These are phyloP conservation scores for Calonectria pauciramosa DNA, from an alignment of 2,329 filamentous ascomycete species.

Conservation along the genomic window DNA sequence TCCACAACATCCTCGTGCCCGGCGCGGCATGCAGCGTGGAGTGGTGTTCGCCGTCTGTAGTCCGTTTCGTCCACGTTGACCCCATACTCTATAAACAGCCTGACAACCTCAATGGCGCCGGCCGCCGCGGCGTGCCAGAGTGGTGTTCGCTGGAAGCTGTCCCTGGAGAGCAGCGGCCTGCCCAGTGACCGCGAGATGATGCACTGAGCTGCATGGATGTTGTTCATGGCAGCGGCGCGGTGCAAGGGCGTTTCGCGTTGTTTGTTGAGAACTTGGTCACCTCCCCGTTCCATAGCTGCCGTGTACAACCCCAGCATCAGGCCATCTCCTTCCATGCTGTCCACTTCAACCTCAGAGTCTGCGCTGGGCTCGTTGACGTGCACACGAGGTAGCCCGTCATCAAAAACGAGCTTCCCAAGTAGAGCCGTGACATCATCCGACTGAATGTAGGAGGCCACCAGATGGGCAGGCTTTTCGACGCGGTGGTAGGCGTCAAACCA, in stretches of 20 bases:
- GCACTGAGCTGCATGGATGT: background rate
- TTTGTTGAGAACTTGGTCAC: background rate
- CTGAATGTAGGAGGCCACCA: background rate
- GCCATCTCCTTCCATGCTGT: background rate
- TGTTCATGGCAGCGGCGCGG: slow-evolving; percentile 4
- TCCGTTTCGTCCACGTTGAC: background rate
- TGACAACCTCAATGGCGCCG: background rate
- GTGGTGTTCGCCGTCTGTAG: background rate
- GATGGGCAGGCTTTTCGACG: background rate
- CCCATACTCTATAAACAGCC: background rate
- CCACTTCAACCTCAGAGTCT: background rate
- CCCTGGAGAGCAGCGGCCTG: background rate
- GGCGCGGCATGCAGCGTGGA: background rate
- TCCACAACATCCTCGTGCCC: background rate
- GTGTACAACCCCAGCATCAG: no score
- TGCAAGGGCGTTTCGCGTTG: background rate
- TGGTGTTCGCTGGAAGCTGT: background rate
- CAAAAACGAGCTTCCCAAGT: background rate
- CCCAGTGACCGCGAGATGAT: background rate
- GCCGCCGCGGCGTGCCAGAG: background rate
- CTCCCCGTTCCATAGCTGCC: background rate
- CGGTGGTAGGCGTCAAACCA: background rate
- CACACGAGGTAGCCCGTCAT: background rate
- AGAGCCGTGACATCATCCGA: background rate
- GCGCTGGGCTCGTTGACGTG: background rate